Base-by-base conservation (phyloP, 305 asterid genomes). In the Lippia alba region DNA sequence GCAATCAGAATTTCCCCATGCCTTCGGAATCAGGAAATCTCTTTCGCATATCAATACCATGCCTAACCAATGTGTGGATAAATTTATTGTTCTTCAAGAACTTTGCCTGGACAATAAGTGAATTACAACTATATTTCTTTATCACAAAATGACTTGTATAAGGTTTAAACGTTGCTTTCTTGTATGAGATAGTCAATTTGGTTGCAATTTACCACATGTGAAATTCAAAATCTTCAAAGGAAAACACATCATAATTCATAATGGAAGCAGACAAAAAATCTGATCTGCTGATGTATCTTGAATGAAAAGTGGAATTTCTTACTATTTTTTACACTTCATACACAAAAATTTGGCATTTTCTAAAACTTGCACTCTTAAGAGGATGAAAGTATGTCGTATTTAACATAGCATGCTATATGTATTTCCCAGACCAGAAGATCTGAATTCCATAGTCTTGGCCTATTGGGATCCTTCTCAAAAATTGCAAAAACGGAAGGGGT, bases 401-500 rank as follows among this genome's bases (percentile, higher is more conserved):
- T 59, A 14, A 39, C 33, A 46, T 72, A 66, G 20, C 49, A 8
- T 44, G 49, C 71, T 17, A 16, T 61, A 49, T 63, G 33, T 56
- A n/a, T 80, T 74, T 66, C 63, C 74, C 86, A 93, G 98, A 93
- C 97, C 55, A 89, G 98, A 80, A 87, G 82, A 81, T 61, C 86
- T 56, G 96, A 93, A 81, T 93, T 81, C 76, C 91, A 76, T 62
- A 89, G 89, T 66, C 81, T 89, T 63, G 98, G 98, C 74, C 82
- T 93, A 53, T 50, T 66, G 5, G 97, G 97, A 70, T 89, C 98
- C 79, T 86, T 89, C 72, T 78, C 86, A 30, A 93, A 89, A 80
- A 89, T 93, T 56, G 92, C 84, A 15, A 91, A 84, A 78, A 86
- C 97, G 50, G 98, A 93, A 89, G 98, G 98, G 69, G 60, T 85